Percentiles rank a stretch among this genome's conserved stretches.
Conservation (phyloP, 768 basidiomycete species). For the Chalciporus pseudorubinellus region DNA sequence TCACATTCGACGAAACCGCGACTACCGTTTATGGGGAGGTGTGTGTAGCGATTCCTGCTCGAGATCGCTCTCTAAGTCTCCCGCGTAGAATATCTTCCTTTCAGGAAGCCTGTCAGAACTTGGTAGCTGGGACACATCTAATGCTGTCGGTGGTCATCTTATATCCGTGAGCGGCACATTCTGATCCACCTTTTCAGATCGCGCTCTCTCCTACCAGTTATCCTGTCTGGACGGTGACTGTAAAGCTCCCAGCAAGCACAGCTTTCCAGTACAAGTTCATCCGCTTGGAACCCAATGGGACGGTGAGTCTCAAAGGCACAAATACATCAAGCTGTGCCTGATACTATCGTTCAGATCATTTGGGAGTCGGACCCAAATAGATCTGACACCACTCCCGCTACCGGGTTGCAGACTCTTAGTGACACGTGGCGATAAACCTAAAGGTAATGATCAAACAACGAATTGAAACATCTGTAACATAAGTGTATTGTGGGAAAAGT, state of each 20-base stretch:
- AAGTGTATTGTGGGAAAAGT: background rate
- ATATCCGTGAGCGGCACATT: background rate
- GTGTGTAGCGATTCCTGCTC: slow-evolving; percentile 13
- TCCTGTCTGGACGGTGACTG: slow-evolving; percentile 52
- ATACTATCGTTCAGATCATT: slow-evolving; percentile 35
- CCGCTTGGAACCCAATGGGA: slow-evolving; percentile 77
- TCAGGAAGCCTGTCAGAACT: slow-evolving; percentile 56
- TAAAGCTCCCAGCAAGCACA: slow-evolving; percentile 48
- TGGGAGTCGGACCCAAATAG: slow-evolving; percentile 68
- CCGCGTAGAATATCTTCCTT: slow-evolving; percentile 54
- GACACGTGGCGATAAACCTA: slow-evolving; percentile 43
- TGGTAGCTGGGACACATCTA: slow-evolving; percentile 48
- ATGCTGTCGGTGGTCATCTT: slow-evolving; percentile 37
- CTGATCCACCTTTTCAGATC: slow-evolving; percentile 35
- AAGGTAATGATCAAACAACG: background rate
- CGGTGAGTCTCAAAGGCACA: slow-evolving; percentile 49
- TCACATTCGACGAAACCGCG: slow-evolving; percentile 53
- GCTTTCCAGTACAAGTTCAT: slow-evolving; percentile 42
- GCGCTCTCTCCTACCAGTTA: slow-evolving; percentile 51
- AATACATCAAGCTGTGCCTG: background rate
- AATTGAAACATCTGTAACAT: background rate
- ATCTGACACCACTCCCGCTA: slow-evolving; percentile 40
- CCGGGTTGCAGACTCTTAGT: slow-evolving; percentile 40
- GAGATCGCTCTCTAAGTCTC: background rate
- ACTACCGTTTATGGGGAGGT: slow-evolving; percentile 58